phyloP scores from a whole-genome alignment of 768 basidiomycete species.

The Suillus subluteus region DNA sequence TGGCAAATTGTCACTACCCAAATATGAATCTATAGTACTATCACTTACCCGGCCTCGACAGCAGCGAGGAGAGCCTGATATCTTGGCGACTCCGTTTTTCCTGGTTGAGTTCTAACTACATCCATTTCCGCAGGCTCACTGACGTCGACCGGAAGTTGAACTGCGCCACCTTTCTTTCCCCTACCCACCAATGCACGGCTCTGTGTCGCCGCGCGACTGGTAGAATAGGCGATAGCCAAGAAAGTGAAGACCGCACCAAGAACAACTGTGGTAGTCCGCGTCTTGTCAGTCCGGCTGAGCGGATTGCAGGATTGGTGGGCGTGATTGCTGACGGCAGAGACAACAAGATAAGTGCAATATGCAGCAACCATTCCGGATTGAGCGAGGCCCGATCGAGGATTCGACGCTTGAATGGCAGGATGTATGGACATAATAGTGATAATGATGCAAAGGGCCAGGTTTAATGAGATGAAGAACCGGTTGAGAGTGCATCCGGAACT shows the following conservation, averaged over 20 bases:
- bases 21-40: conserved; percentile 5
- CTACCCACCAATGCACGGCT: conserved; percentile 87
- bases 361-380: conserved; percentile 97
- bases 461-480: conserved; percentile 97
- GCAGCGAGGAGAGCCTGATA: conserved; percentile 96
- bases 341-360: conserved; percentile 95
- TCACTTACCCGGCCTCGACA: conserved; percentile 86
- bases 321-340: conserved; percentile 93
- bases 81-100: conserved; percentile 80
- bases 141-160: conserved; percentile 63
- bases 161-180: conserved; percentile 60
- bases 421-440: conserved; percentile 84
- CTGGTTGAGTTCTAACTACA: conserved; percentile 83
- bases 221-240: conserved; percentile 97
- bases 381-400: conserved; percentile 92
- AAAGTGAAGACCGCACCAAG: conserved; percentile 96
- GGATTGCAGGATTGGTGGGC: conserved; percentile 89
- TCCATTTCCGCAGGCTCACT: conserved; percentile 68
- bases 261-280: conserved; percentile 84
- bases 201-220: conserved; percentile 93
- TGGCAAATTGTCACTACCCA: conserved; percentile 30
- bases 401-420: conserved; percentile 86
- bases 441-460: conserved; percentile 78
- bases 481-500: conserved; percentile 87
- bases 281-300: conserved; percentile 66